Conservation (phyloP, 2,329 filamentous ascomycete genomes). For the Corynespora cassiicola region DNA sequence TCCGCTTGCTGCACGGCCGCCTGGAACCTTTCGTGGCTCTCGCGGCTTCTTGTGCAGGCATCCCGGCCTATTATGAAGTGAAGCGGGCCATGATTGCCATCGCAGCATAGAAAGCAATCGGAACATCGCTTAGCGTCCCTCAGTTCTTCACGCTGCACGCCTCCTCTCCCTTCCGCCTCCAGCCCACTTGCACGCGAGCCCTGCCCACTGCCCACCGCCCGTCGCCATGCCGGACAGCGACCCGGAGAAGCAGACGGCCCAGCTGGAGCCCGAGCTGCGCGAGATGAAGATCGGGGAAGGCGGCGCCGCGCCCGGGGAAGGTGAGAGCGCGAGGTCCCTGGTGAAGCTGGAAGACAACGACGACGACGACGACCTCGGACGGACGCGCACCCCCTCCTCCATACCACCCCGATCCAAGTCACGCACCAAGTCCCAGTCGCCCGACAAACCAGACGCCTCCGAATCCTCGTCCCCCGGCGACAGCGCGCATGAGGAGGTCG, state of each 20-base stretch:
- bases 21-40: background rate
- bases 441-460: constrained; percentile 36
- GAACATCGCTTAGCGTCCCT: constrained; percentile 37
- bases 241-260: constrained; percentile 39
- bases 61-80: constrained; percentile 30
- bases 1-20: background rate
- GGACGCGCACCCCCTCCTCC: constrained; percentile 33
- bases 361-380: constrained; percentile 14
- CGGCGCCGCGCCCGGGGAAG: constrained; percentile 19
- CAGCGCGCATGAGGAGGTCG: constrained; percentile 57
- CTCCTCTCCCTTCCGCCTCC: constrained; percentile 24
- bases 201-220: constrained; percentile 15
- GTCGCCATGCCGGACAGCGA: constrained; percentile 49
- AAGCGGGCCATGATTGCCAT: constrained; percentile 31
- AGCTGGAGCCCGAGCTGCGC: constrained; percentile 52
- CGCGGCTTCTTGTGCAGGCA: background rate
- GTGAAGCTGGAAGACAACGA: constrained; percentile 35
- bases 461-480: constrained; percentile 46
- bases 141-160: constrained; percentile 29
- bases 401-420: constrained; percentile 35
- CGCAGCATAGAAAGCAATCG: constrained; percentile 24
- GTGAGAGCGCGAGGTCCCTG: constrained; percentile 20
- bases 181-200: constrained; percentile 18
- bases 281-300: constrained; percentile 55
- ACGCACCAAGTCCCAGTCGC: constrained; percentile 40